Evolutionary conservation across 1,284 basidiomycete species (phyloP), one percentile per base, ranked within the genome.

Genomic region (Trametes pubescens): DNA sequence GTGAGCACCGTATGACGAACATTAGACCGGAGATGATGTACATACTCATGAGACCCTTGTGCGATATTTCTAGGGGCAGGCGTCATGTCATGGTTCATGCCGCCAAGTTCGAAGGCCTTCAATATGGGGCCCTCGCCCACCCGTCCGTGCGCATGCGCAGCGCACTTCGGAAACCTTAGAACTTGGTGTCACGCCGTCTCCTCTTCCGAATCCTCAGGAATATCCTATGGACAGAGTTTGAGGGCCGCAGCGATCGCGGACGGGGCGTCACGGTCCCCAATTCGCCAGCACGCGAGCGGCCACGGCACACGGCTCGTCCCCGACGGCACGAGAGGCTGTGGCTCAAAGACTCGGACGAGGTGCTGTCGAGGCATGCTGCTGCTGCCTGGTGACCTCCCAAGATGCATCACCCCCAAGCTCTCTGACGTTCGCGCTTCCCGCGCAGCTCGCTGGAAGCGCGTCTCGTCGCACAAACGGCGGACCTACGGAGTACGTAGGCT

Each of bases 201-300:
- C 29, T 32, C 29, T 32, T 32, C 29, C 29, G 29, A 32, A 32
- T n/a, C n/a, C n/a, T n/a, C n/a, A n/a, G 29, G 29, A 8, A 32
- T 32, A 32, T 32, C 29, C 29, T 38, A 38, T 38, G 37, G 37
- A 11, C 37, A 16, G 16, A 43, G 40, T 43, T 43, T 16, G 40
- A 43, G 18, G 40, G 18, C 40, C 40, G 40, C 40, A 43, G 40
- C 40, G 40, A 43, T 43, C 40, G 40, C 40, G 40, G 6, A n/a
- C 40, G 14, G 40, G 40, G 40, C 40, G 40, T 43, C 40, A 43
- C 40, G 40, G 40, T 43, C 40, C 40, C 40, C 40, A 43, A 43
- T 18, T 43, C 40, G 4, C 18, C 8, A 32, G 29, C 40, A 13
- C 18, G 40, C 40, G 40, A 13, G 6, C 16, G 16, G 40, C 40